Evolutionary conservation across 495 filamentous ascomycete species (phyloP).

Genomic region (Xylaria venustula): DNA sequence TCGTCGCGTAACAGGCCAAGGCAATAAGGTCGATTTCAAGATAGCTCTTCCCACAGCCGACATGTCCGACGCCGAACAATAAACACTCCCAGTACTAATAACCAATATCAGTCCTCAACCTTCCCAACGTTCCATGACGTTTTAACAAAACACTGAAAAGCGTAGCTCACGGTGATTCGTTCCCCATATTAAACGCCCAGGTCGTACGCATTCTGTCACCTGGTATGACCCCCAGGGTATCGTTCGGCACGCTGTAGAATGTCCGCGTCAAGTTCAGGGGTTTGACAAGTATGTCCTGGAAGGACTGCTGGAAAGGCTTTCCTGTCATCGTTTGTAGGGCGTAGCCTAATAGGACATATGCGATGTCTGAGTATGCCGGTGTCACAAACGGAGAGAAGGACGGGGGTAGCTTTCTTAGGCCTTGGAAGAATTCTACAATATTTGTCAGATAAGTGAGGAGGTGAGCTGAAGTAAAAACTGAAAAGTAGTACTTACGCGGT

Average conservation of each 20-base stretch:
- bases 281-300: slow-evolving; percentile 37
- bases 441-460: neutral
- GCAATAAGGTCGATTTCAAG: slow-evolving; percentile 49
- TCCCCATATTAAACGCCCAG: slow-evolving; percentile 34
- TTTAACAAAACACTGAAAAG: too few species aligned
- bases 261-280: slow-evolving; percentile 46
- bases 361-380: slow-evolving; percentile 41
- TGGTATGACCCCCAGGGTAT: slow-evolving; percentile 36
- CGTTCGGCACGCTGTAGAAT: slow-evolving; percentile 30
- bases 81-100: slow-evolving; percentile 55
- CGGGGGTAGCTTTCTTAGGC: slow-evolving; percentile 33
- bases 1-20: slow-evolving; percentile 44
- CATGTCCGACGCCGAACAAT: slow-evolving; percentile 51
- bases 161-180: slow-evolving; percentile 34
- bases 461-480: neutral
- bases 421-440: slow-evolving; percentile 37
- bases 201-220: slow-evolving; percentile 24
- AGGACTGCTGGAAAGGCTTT: slow-evolving; percentile 33
- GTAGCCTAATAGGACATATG: slow-evolving; percentile 37
- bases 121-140: neutral
- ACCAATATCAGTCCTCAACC: neutral
- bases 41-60: slow-evolving; percentile 52
- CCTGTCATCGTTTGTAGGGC: slow-evolving; percentile 40
- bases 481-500: slow-evolving; percentile 14
- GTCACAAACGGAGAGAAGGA: slow-evolving; percentile 36